Base-by-base conservation (phyloP, 192 early-diverging fungal genomes). In the Coemansia sp. region DNA sequence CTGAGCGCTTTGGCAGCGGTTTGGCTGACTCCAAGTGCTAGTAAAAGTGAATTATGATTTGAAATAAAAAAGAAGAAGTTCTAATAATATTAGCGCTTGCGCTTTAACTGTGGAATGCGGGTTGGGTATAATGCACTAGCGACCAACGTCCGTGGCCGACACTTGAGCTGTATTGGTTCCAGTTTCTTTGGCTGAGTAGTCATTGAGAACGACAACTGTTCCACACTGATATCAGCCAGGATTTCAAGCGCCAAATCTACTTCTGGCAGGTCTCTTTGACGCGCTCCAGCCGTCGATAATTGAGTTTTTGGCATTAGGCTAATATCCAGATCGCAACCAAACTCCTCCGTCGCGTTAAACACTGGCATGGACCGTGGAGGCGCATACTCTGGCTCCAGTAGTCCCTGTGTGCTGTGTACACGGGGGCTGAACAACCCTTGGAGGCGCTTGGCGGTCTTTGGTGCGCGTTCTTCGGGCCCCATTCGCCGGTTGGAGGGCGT, bases 1-100 rank as follows among this genome's bases (percentile, higher is more conserved):
- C 84, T 38, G 91, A 90, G 68, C 88, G 90, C 61, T 78, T 78
- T 70, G 75, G 67, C 46, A 31, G 60, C 39, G 24, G 36, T 61
- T 42, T 45, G 7, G 40, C 44, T 24, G 31, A 39, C 13, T 5
- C 61, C 61, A 68, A 67, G 61, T 62, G 62, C 50, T 72, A 20
- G 13, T 22, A 46, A 17, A 0, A 15, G 27, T 31, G 27, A 58
- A 17, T 32, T 10, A 64, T 68, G 40, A 19, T 7, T 17, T 48
- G 63, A 41, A 40, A 61, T 48, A 61, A 27, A 27, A 27, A 27
- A 27, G 24, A 24, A 24, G 24, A 27, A 27, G 24, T 32, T 39
- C 19, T 56, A 39, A 55, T 40, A 38, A 13, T 44, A 34, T 59
- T 63, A 73, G 61, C 80, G 80, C 66, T 82, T 82, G 66, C 75